Base-by-base conservation (phyloP, 768 basidiomycete genomes). In the Mycena alexandri region DNA sequence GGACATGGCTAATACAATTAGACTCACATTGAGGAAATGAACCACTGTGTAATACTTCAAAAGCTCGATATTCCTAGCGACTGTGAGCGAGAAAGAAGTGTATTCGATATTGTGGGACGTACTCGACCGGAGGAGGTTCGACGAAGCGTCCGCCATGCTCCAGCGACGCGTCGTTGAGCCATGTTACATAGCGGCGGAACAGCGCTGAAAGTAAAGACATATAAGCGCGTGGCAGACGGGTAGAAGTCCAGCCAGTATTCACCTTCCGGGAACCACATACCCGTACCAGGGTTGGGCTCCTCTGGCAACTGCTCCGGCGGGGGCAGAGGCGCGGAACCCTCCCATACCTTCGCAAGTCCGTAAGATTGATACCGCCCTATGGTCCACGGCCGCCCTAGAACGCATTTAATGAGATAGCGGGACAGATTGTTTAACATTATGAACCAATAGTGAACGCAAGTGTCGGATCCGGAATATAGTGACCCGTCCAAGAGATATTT, bases 381-480 rank as follows among this genome's bases (percentile, higher is more conserved):
- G 9, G 64, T 72, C 68, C 68, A 72, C 16, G 71, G 64, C 19
- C 71, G 64, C 14, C 61, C 65, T 69, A 36, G 46, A 19, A 55
- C 46, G n/a, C 38, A 6, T 29, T n/a, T 29, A 29, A 29, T 29
- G 3, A 29, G 29, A 29, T 29, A 3, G 29, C 29, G 6, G 29
- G 29, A 6, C 29, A 29, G 29, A 29, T 6, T 29, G 29, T 29
- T 29, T 29, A 29, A 29, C 3, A 29, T 29, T 29, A 29, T 29
- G 29, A 29, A 67, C 67, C 41, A 21, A 42, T 46, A 5, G 61
- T 63, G 56, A 77, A 77, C 3, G 75, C 73, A 1, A 80, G 68
- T 5, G 78, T 77, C 0, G 79, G 78, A 56, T 80, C 78, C 1
- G 72, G 75, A 21, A 79, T 76, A 63, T 76, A 79, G 60, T 75